Evolutionary conservation across 2,329 filamentous ascomycete species (phyloP).

Genomic region (Venturia aucupariae): DNA sequence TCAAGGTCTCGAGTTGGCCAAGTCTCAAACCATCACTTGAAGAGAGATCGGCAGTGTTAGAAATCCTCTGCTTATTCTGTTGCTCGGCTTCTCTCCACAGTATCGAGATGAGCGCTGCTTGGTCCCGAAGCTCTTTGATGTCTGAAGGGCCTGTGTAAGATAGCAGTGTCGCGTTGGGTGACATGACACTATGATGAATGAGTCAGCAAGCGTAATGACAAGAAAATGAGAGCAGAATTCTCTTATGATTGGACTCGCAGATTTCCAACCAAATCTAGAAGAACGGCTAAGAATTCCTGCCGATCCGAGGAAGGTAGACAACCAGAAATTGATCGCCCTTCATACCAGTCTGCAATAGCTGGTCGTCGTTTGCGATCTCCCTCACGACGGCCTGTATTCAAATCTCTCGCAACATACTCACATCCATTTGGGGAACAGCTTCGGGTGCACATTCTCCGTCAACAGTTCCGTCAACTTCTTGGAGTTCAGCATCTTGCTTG

Average conservation of each 20-base stretch:
- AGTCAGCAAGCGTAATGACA: conserved; percentile 2
- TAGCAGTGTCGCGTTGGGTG: conserved; percentile 41
- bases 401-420: conserved; percentile 19
- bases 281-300: neutral
- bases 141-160: conserved; percentile 41
- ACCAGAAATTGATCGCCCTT: neutral
- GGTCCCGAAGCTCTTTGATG: conserved; percentile 39
- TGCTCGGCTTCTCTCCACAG: conserved; percentile 38
- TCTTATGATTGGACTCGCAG: neutral
- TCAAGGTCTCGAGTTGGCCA: conserved; percentile 32
- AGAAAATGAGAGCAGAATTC: neutral
- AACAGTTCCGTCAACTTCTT: conserved; percentile 35
- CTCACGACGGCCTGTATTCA: neutral
- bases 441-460: conserved; percentile 33
- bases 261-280: neutral
- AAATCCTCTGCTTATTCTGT: conserved; percentile 15
- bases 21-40: conserved; percentile 7
- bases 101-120: conserved; percentile 40
- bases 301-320: neutral
- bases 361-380: too few species aligned
- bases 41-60: neutral
- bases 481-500: conserved; percentile 33
- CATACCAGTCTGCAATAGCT: too few species aligned
- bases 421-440: conserved; percentile 35
- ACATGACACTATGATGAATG: conserved; percentile 33